Base-by-base conservation (phyloP, 768 basidiomycete species). In the Terana coerulea region DNA sequence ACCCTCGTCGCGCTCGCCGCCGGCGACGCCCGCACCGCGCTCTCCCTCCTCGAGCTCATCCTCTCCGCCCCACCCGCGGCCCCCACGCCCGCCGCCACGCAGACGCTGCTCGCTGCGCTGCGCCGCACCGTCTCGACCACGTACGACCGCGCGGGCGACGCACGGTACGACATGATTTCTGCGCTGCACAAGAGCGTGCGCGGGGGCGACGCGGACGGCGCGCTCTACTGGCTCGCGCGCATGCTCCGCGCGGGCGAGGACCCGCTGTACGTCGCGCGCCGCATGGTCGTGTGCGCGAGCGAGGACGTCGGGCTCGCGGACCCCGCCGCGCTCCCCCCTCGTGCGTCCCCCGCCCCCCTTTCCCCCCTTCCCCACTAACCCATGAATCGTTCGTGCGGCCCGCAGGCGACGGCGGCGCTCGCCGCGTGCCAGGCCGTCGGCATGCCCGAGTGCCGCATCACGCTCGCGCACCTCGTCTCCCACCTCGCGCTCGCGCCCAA, bases 271-370 rank as follows among this genome's bases (percentile, higher is more conserved):
- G 77, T 91, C 52, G 84, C 82, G 5, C 73, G 88, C 30, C 74
- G 88, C 48, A 78, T 90, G 73, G 73, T 87, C 3, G 86, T 91
- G 6, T 83, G 87, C 58, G 90, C 91, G 2, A 88, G 87, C 56
- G 91, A 94, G 65, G 91, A 94, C 62, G 79, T 94, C 34, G 91
- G 91, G 0, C 69, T 91, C 6, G 90, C 89, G 24, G 87, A 93
- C 66, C 75, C 74, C 34, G 76, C 82, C n/a, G 88, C 87, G 0
- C 72, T 94, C 9, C 86, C n/a, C 88, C 8, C 68, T 91, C 56
- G 88, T 84, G 52, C 51, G 79, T 66, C n/a, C 9, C 21, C n/a
- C n/a, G n/a, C n/a, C n/a, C n/a, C n/a, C n/a, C n/a, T n/a, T n/a
- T n/a, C n/a, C 21, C 37, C 39, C n/a, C 19, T 41, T 17, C 30